Percentiles rank a stretch among this genome's conserved stretches.
These are phyloP conservation scores for Jaenimonas drosophilae DNA, from an alignment of 208 protist species.

Conservation along the genomic window DNA sequence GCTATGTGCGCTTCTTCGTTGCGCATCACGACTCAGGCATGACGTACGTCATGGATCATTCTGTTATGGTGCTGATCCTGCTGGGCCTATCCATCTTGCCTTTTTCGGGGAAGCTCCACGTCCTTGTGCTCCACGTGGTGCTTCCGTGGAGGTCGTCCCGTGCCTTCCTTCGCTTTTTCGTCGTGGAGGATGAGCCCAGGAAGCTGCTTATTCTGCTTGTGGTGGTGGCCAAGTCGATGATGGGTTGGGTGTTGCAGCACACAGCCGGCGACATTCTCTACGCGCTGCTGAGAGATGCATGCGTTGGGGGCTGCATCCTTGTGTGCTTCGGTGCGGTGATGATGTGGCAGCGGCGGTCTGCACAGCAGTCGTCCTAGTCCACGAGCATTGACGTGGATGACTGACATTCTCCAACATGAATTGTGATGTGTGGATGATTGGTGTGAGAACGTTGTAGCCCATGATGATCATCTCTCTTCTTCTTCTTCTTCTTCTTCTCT, in stretches of 20 bases:
- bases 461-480: too few species aligned
- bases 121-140: constrained; percentile 36
- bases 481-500: too few species aligned
- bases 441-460: too few species aligned
- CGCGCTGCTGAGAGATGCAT: constrained; percentile 34
- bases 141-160: constrained; percentile 63
- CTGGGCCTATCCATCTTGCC: constrained; percentile 62
- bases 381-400: too few species aligned
- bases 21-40: constrained; percentile 29
- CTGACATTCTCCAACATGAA: too few species aligned
- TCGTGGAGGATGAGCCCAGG: constrained; percentile 5
- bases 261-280: constrained; percentile 59
- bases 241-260: constrained; percentile 35
- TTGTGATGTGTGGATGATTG: too few species aligned
- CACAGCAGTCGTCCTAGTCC: too few species aligned
- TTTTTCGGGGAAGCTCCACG: constrained; percentile 52
- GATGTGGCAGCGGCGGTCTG: constrained; percentile 36
- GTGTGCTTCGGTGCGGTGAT: constrained; percentile 9
- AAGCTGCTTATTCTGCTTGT: constrained; percentile 10
- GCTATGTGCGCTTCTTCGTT: constrained; percentile 35
- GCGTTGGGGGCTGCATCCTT: constrained; percentile 25
- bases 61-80: constrained; percentile 24
- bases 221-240: constrained; percentile 13
- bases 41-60: constrained; percentile 47
- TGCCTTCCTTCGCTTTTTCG: constrained; percentile 56